phyloP scores from a whole-genome alignment of 1,284 basidiomycete species.

The Ganoderma sp. region DNA sequence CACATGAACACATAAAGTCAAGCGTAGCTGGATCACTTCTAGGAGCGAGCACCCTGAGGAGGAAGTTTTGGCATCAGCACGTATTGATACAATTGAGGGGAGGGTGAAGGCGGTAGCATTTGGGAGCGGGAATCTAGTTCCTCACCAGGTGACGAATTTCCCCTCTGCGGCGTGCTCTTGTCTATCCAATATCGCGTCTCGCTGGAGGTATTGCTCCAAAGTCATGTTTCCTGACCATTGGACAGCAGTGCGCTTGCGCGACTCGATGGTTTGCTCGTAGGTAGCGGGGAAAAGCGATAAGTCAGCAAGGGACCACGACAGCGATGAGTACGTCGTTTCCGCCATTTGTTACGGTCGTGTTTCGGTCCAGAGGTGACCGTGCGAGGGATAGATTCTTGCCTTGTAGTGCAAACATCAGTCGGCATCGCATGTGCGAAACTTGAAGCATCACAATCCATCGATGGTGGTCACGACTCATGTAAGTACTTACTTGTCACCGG shows the following conservation, averaged over 20 bases:
- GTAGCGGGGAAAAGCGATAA: constrained; percentile 41
- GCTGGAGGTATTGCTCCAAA: constrained; percentile 44
- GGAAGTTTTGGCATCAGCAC: background rate
- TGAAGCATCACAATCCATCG: background rate
- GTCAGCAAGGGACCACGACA: constrained; percentile 17
- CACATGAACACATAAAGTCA: constrained; percentile 52
- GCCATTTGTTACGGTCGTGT: constrained; percentile 3
- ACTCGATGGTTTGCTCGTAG: constrained; percentile 39
- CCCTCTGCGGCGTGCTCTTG: constrained; percentile 46
- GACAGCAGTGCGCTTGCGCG: constrained; percentile 41
- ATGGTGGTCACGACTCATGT: background rate
- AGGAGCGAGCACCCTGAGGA: constrained; percentile 52
- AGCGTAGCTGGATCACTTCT: constrained; percentile 45
- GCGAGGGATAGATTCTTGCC: background rate
- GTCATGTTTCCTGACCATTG: constrained; percentile 46
- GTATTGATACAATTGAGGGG: background rate
- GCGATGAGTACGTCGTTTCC: background rate
- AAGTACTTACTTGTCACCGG: no score
- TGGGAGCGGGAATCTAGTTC: background rate
- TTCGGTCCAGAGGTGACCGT: background rate
- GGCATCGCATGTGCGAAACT: background rate
- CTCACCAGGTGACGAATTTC: constrained; percentile 48
- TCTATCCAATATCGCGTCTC: constrained; percentile 42
- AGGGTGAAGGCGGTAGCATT: background rate
- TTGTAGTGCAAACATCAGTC: background rate